These are phyloP conservation scores for Zalerion maritima DNA, from an alignment of 495 filamentous ascomycete species.

Conservation along the genomic window DNA sequence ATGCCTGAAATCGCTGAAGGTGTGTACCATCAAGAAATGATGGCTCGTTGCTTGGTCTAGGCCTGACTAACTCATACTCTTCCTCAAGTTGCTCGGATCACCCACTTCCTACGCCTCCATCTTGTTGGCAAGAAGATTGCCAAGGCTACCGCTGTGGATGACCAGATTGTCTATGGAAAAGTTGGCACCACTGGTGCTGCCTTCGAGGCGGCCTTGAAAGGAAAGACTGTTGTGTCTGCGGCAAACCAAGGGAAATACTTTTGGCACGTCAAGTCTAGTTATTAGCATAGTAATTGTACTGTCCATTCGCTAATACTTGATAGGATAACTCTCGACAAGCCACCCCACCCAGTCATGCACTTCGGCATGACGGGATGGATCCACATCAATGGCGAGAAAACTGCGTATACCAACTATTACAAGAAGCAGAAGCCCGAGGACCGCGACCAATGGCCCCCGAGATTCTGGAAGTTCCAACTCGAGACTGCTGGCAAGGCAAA, in stretches of 20 bases:
- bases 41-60: neutral
- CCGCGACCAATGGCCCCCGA: constrained; percentile 64
- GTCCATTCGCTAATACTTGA: neutral
- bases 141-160: constrained; percentile 55
- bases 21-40: constrained; percentile 8
- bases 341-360: constrained; percentile 84
- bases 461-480: constrained; percentile 75
- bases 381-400: constrained; percentile 61
- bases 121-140: constrained; percentile 69
- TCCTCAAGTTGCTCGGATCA: constrained; percentile 57
- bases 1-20: constrained; percentile 80
- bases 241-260: constrained; percentile 93
- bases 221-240: constrained; percentile 60
- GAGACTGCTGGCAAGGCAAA: constrained; percentile 39
- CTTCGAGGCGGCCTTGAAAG: constrained; percentile 57
- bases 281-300: neutral
- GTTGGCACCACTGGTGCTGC: constrained; percentile 59
- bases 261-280: constrained; percentile 36
- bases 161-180: constrained; percentile 75
- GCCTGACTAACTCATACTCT: constrained; percentile 7
- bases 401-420: constrained; percentile 55
- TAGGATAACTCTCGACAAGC: constrained; percentile 32
- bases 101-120: constrained; percentile 67
- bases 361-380: constrained; percentile 86
- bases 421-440: constrained; percentile 46